Evolutionary conservation across 371 early-diverging fungal genomes (phyloP).

Genomic region (Mucor piriformis): DNA sequence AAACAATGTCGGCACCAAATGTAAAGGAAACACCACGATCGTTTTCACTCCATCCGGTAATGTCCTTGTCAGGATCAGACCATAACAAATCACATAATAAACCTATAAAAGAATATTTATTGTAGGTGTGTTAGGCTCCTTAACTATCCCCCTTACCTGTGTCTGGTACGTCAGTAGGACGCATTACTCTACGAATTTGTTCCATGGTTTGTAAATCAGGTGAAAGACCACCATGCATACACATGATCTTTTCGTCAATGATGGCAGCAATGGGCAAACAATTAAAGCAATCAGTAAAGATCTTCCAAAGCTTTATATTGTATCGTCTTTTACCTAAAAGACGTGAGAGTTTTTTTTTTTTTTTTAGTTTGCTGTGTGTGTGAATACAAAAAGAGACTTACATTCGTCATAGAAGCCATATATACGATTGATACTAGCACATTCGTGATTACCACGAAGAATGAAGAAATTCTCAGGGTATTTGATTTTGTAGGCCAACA

Average conservation of each 20-base stretch:
- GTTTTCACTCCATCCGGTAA: conserved; percentile 91
- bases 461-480: conserved; percentile 97
- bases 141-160: conserved; percentile 37
- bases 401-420: conserved; percentile 99
- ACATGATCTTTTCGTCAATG: conserved; percentile 96
- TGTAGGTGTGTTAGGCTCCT: too few relatives aligned
- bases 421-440: conserved; percentile 92
- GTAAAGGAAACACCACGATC: conserved; percentile 95
- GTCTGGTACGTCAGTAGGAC: conserved; percentile 98
- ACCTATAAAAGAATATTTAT: conserved; percentile 44
- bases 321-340: conserved; percentile 83
- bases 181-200: conserved; percentile 88
- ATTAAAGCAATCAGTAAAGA: conserved; percentile 98
- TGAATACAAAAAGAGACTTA: conserved; percentile 44
- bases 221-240: conserved; percentile 99
- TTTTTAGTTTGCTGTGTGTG: too few relatives aligned
- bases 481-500: conserved; percentile 92
- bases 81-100: conserved; percentile 82
- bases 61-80: conserved; percentile 80
- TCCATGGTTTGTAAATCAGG: conserved; percentile 91
- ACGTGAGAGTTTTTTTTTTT: too few relatives aligned
- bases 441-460: conserved; percentile 95
- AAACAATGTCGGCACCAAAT: conserved; percentile 87
- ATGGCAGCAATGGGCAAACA: conserved; percentile 97
- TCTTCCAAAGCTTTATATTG: conserved; percentile 96